Percentiles rank a stretch among this genome's conserved stretches.
Evolutionary conservation across 2,329 filamentous ascomycete genomes (phyloP).

Genomic region (Xylaria sp.): DNA sequence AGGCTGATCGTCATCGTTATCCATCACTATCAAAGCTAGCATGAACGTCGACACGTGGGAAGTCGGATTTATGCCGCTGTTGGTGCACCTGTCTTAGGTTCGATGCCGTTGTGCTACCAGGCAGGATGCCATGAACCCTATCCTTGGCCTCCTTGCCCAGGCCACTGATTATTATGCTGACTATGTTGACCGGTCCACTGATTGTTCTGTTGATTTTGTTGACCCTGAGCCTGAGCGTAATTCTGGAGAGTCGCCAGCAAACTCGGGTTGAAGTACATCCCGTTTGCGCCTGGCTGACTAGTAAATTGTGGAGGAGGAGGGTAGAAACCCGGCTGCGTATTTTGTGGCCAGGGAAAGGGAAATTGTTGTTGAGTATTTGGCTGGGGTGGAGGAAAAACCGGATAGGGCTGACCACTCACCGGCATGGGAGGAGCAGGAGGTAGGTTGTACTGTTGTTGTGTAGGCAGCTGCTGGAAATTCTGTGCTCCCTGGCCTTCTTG

Average conservation of each 20-base stretch:
- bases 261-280: constrained; percentile 67
- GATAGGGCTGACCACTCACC: constrained; percentile 50
- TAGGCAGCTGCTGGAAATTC: constrained; percentile 53
- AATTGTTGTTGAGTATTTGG: constrained; percentile 56
- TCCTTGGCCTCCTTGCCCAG: constrained; percentile 44
- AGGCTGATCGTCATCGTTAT: neutral
- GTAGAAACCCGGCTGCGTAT: constrained; percentile 48
- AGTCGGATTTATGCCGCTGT: neutral
- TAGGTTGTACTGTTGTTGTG: constrained; percentile 48
- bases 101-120: neutral
- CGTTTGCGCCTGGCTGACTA: constrained; percentile 50
- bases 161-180: constrained; percentile 44
- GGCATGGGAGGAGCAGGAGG: constrained; percentile 48
- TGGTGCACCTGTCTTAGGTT: neutral
- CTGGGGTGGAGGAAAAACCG: constrained; percentile 42
- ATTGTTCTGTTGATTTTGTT: constrained; percentile 53
- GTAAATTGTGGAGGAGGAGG: constrained; percentile 56
- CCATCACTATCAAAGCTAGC: neutral
- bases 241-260: constrained; percentile 64
- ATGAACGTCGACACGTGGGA: neutral
- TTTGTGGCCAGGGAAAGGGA: constrained; percentile 59
- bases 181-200: constrained; percentile 39
- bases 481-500: constrained; percentile 41
- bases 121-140: constrained; percentile 33
- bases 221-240: constrained; percentile 50